Base-by-base conservation (phyloP, 202 grass and related monocot species). In the Zoysia matrella region DNA sequence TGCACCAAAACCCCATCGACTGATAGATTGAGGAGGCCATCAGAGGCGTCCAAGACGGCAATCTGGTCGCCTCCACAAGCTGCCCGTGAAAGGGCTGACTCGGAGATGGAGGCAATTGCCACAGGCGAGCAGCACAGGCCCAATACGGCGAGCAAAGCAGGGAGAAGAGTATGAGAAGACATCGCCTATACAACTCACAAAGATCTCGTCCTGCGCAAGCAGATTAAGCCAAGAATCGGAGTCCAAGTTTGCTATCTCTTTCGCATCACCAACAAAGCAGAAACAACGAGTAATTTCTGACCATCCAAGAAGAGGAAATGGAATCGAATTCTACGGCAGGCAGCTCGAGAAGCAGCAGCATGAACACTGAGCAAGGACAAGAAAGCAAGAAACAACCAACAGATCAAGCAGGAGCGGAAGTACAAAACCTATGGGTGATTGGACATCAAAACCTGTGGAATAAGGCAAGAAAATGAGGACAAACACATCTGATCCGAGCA, bases 41-140 rank as follows among this genome's bases (percentile, higher is more conserved):
- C 86, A 57, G 80, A 64, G 46, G 72, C 67, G 56, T 87, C 67
- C 64, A 80, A 89, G 67, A 92, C 79, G 45, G 43, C 52, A 80
- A 91, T 42, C 78, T 89, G 85, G 46, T 94, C 93, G 3, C 46
- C 53, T 61, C 93, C 96, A 66, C 96, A 96, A 65, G 80, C 88
- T 74, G 78, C 86, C 84, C 63, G 66, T n/a, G 80, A 58, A 52
- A 92, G 77, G 45, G 7, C 61, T 52, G 60, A 67, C 83, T 70
- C 49, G 6, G 78, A 73, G 47, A 41, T 43, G 36, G 75, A 80
- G 60, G 67, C 53, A 1, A 40, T 44, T 60, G 54, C 44, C 22
- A 47, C 12, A 42, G 43, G 53, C 18, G 44, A 80, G 78, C 66
- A 69, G 67, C 12, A 60, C 12, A 70, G 44, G 77, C 69, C 50